Evolutionary conservation across 805 yeast species (phyloP).

Genomic region (Monosporozyma yasuniensis): DNA sequence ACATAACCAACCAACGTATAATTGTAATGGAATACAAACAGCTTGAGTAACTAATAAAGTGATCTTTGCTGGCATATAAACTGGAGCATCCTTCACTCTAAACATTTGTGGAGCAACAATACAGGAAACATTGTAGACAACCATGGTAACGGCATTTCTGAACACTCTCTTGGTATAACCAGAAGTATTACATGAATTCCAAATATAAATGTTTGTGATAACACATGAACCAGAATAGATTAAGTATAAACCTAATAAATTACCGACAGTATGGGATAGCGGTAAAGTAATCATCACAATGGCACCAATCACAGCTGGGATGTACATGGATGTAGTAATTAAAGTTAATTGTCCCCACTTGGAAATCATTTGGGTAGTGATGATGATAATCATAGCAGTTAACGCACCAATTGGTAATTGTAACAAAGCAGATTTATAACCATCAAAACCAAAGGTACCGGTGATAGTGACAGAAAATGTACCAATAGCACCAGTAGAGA

Average conservation of each 20-base stretch:
- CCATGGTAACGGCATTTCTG: constrained; percentile 47
- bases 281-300: constrained; percentile 36
- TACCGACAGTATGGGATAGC: constrained; percentile 35
- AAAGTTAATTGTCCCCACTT: constrained; percentile 31
- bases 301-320: constrained; percentile 43
- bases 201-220: constrained; percentile 48
- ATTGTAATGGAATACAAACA: constrained; percentile 37
- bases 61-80: constrained; percentile 49
- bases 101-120: constrained; percentile 59
- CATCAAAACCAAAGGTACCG: constrained; percentile 42
- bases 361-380: constrained; percentile 33
- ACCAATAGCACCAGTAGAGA: constrained; percentile 44
- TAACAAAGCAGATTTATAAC: constrained; percentile 37
- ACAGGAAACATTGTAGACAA: constrained; percentile 50
- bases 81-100: constrained; percentile 42
- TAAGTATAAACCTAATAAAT: constrained; percentile 41
- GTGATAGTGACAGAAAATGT: constrained; percentile 47
- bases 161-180: constrained; percentile 51
- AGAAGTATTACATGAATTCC: constrained; percentile 56
- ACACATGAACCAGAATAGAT: constrained; percentile 49
- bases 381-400: constrained; percentile 34
- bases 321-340: constrained; percentile 32
- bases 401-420: constrained; percentile 53
- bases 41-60: constrained; percentile 44
- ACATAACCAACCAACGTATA: constrained; percentile 36